phyloP scores from a whole-genome alignment of 257 asterid species.

The Forsythia viridissima region DNA sequence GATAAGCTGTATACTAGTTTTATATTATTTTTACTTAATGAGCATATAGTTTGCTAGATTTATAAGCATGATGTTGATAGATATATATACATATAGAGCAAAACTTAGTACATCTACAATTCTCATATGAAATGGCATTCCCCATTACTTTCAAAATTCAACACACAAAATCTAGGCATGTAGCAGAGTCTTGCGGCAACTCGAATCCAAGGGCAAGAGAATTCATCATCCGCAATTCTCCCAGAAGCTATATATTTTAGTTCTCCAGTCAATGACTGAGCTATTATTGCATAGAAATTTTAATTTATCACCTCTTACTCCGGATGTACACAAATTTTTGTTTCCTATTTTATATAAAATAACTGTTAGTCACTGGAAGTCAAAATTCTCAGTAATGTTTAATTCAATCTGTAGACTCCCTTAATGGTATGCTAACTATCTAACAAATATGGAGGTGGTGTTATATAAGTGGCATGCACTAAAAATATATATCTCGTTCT shows the following conservation, averaged over 20 bases:
- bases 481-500: no score
- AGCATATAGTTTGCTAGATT: slow-evolving; percentile 10
- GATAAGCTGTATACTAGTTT: background rate
- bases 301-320: background rate
- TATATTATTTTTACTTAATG: background rate
- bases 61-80: background rate
- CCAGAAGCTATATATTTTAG: background rate
- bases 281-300: background rate
- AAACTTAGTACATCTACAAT: background rate
- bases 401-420: background rate
- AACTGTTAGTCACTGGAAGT: background rate
- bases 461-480: background rate
- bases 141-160: background rate
- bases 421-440: background rate
- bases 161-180: background rate
- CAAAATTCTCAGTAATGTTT: background rate
- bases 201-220: background rate
- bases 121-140: slow-evolving; percentile 12
- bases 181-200: background rate
- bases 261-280: background rate
- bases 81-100: slow-evolving; percentile 18
- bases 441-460: no score
- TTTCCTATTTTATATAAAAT: no score
- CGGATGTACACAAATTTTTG: background rate
- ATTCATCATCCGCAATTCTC: background rate